These are phyloP conservation scores for Nigrospora oryzae DNA, from an alignment of 2,329 filamentous ascomycete genomes.

Conservation along the genomic window DNA sequence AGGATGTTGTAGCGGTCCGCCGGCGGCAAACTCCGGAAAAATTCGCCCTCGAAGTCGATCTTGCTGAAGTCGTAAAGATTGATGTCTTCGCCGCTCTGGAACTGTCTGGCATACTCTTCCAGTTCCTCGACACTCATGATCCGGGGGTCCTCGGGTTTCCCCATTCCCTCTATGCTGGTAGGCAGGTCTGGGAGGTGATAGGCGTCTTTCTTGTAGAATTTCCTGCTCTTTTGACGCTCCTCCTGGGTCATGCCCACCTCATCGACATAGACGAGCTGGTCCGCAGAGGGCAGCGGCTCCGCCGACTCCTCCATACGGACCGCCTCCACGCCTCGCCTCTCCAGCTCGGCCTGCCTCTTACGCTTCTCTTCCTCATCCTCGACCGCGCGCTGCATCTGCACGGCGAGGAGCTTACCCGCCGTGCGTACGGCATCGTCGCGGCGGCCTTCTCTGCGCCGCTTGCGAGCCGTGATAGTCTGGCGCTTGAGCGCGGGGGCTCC, in stretches of 20 bases:
- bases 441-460: constrained; percentile 74
- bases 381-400: constrained; percentile 86
- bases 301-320: constrained; percentile 43
- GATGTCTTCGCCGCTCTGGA: constrained; percentile 86
- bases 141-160: constrained; percentile 80
- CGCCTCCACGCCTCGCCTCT: constrained; percentile 24
- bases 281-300: constrained; percentile 57
- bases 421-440: constrained; percentile 89
- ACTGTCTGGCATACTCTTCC: constrained; percentile 88
- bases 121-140: constrained; percentile 95
- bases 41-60: constrained; percentile 94
- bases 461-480: constrained; percentile 75
- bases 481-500: constrained; percentile 86
- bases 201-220: constrained; percentile 85
- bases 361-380: constrained; percentile 74
- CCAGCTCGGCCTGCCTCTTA: constrained; percentile 36
- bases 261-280: constrained; percentile 80
- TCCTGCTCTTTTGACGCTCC: constrained; percentile 65
- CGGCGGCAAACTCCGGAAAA: constrained; percentile 84
- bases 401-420: constrained; percentile 80
- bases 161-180: constrained; percentile 74
- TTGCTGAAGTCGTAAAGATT: constrained; percentile 94
- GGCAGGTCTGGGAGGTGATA: constrained; percentile 90
- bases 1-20: constrained; percentile 95
- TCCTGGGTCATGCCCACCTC: constrained; percentile 73